Evolutionary conservation across 2,329 filamentous ascomycete species (phyloP).

Genomic region (Cladophialophora yegresii): DNA sequence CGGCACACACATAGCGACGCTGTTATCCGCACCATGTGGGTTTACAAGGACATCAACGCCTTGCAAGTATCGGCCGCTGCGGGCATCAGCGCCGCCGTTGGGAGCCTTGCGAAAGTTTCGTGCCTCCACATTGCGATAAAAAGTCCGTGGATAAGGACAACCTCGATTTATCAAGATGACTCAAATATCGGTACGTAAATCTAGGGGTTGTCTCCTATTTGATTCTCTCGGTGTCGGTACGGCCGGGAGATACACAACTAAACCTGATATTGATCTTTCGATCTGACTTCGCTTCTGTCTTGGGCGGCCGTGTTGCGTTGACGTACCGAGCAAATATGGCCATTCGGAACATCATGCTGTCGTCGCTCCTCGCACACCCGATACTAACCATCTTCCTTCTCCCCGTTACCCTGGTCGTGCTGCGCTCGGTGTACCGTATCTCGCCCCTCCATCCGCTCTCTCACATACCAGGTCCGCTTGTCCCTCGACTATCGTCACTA

Average conservation of each 20-base stretch:
- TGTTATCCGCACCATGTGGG: slow-evolving; percentile 4
- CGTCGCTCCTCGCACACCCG: slow-evolving; percentile 19
- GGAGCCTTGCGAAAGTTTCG: background rate
- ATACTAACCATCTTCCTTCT: slow-evolving; percentile 23
- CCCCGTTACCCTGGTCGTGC: slow-evolving; percentile 21
- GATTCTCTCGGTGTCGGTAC: background rate
- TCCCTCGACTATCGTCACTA: slow-evolving; percentile 41
- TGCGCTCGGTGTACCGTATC: slow-evolving; percentile 40
- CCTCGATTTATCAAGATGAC: background rate
- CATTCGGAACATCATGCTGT: slow-evolving; percentile 14
- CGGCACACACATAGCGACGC: background rate
- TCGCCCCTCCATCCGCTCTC: slow-evolving; percentile 45
- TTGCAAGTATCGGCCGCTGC: background rate
- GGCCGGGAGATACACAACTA: background rate
- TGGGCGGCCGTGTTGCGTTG: background rate
- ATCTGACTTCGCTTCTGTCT: background rate
- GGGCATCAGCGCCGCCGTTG: slow-evolving; percentile 11
- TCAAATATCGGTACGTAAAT: slow-evolving; percentile 2
- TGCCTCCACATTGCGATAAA: background rate
- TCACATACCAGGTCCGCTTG: slow-evolving; percentile 45
- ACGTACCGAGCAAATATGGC: slow-evolving; percentile 15
- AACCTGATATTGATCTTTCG: background rate
- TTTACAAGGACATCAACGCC: slow-evolving; percentile 13
- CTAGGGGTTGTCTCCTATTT: background rate
- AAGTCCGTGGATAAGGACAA: background rate